Evolutionary conservation across 352 stramenopile genomes (phyloP).

Genomic region (Phytophthora citricola): DNA sequence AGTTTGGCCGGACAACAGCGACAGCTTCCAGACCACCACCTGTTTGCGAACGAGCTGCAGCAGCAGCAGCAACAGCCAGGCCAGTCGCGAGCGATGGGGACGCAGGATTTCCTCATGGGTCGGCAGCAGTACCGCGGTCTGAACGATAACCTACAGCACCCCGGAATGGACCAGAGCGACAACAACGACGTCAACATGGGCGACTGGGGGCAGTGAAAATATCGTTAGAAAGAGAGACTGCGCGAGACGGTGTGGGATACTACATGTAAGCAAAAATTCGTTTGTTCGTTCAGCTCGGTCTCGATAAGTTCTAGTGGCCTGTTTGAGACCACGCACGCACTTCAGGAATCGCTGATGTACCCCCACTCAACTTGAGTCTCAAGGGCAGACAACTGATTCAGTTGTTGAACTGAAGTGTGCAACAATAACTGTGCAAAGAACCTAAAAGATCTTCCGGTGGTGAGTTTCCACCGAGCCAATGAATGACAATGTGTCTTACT

Average conservation of each 20-base stretch:
- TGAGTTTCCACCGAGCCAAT: neutral
- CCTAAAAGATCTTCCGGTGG: neutral
- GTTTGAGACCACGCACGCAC: no score
- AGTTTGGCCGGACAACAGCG: conserved; percentile 40
- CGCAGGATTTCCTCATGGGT: conserved; percentile 61
- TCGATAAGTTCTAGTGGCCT: no score
- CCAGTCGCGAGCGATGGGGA: conserved; percentile 42
- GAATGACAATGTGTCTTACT: conserved; percentile 7
- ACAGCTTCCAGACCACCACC: conserved; percentile 48
- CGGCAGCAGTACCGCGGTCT: conserved; percentile 52
- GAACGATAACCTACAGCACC: conserved; percentile 43
- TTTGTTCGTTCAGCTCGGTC: neutral
- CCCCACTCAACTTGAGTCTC: no score
- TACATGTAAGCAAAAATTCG: conserved; percentile 25
- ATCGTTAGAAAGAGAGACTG: conserved; percentile 7
- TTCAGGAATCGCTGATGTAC: no score
- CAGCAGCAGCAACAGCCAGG: conserved; percentile 51
- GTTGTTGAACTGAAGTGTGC: neutral
- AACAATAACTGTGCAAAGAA: neutral
- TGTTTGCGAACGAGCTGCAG: conserved; percentile 51
- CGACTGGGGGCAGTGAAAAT: conserved; percentile 53
- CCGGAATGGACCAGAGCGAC: conserved; percentile 57
- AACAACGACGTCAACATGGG: conserved; percentile 65
- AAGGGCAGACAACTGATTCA: no score
- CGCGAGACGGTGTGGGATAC: neutral